Evolutionary conservation across 768 basidiomycete species (phyloP), one percentile per base, ranked within the genome.

Genomic region (Russula sp.): DNA sequence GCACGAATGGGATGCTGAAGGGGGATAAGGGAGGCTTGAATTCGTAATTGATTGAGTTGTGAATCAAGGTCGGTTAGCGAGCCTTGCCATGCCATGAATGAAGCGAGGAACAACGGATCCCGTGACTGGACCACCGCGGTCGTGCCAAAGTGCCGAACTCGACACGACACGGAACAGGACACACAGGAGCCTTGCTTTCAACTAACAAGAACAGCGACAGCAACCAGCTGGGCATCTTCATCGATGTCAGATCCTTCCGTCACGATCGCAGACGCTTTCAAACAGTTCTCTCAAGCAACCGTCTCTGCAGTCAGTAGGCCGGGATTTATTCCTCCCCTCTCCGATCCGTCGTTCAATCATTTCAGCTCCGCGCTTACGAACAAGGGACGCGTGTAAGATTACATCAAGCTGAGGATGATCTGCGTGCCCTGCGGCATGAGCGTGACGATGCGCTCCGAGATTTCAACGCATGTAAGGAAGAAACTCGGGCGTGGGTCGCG

Each of bases 191-290:
- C 46, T 5, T 22, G 25, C 25, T 36, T 10, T 0, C n/a, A 14
- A 14, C 9, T 41, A 35, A 54, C 52, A 41, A 16, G 10, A 25
- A 42, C 5, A 43, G 9, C 38, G 51, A 29, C 25, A 29, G n/a
- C 38, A 7, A 43, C 18, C 18, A 20, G 47, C 48, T 9, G 20
- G 8, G 16, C n/a, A 11, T 11, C 35, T 20, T n/a, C n/a, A 50
- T 35, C 32, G 16, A 62, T 65, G 64, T 41, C 63, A 16, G 57
- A 65, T 7, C 74, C 76, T 9, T 71, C 76, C 7, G 60, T 71
- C n/a, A 68, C 75, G 56, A 63, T 78, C 58, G 72, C 75, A 11
- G 77, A 80, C 58, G 77, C 79, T 25, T 69, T 80, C 58, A 70
- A 73, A 5, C 69, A 73, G 46, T 74, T 80, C 65, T 75, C 74